Evolutionary conservation across 345 rosid species (phyloP).

Genomic region (Nasturtium officinale): DNA sequence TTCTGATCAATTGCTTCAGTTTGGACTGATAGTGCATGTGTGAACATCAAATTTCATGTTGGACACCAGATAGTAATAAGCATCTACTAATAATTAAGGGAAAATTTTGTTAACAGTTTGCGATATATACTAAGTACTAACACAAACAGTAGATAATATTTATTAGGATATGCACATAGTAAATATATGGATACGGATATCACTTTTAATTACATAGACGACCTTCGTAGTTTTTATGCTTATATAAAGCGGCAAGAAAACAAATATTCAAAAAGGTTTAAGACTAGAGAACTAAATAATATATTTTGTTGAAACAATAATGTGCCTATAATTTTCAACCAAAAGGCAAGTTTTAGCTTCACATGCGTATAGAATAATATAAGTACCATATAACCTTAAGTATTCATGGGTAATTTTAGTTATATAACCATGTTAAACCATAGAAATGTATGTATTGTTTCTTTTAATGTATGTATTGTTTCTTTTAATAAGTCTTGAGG

Average conservation of each 20-base stretch:
- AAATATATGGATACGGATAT: not conserved
- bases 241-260: not conserved
- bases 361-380: constrained; percentile 18
- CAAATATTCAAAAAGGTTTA: not conserved
- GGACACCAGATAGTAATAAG: not conserved
- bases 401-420: constrained; percentile 1
- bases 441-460: not conserved
- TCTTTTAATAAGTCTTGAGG: not conserved
- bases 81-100: not conserved
- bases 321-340: not conserved
- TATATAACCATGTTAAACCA: not conserved
- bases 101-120: not conserved
- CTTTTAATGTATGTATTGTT: not conserved
- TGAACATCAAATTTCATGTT: constrained; percentile 21
- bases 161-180: too few relatives aligned
- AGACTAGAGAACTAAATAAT: not conserved
- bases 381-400: not conserved
- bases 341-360: constrained; percentile 41
- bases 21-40: constrained; percentile 17
- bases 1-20: constrained; percentile 13
- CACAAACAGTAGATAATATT: not conserved
- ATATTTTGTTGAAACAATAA: not conserved
- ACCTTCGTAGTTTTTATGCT: not conserved
- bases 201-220: not conserved
- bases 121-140: not conserved